Percentiles rank a stretch among this genome's conserved stretches.
Evolutionary conservation across 352 stramenopile genomes (phyloP).

Genomic region (Phytophthora pisi): DNA sequence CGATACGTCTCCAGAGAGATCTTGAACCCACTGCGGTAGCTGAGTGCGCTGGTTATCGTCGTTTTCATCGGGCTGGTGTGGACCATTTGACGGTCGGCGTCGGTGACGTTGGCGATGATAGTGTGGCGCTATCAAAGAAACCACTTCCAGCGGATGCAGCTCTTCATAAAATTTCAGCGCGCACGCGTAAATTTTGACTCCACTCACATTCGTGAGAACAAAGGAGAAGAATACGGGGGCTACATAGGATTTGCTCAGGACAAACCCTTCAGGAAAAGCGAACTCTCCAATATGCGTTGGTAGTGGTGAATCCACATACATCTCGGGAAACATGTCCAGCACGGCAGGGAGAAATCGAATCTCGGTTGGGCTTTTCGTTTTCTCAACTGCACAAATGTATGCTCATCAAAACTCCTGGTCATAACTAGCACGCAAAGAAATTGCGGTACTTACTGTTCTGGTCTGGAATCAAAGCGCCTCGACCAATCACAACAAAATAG

Average conservation of each 20-base stretch:
- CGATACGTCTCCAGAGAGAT: conserved; percentile 55
- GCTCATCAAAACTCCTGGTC: conserved; percentile 4
- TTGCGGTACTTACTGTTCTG: conserved; percentile 61
- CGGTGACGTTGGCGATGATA: conserved; percentile 46
- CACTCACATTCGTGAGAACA: conserved; percentile 83
- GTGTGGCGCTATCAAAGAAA: conserved; percentile 67
- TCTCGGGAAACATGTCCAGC: conserved; percentile 70
- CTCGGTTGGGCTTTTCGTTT: conserved; percentile 71
- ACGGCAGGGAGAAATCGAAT: conserved; percentile 73
- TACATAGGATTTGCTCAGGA: conserved; percentile 59
- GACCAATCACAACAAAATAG: conserved; percentile 83
- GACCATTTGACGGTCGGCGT: conserved; percentile 22
- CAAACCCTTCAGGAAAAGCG: conserved; percentile 79
- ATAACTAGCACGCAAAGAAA: not conserved
- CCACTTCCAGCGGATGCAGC: conserved; percentile 78
- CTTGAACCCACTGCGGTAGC: conserved; percentile 75
- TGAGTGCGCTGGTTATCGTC: conserved; percentile 59
- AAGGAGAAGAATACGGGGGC: conserved; percentile 83
- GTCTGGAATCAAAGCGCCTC: conserved; percentile 58
- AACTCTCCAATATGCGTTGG: conserved; percentile 78
- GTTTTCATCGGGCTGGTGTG: conserved; percentile 33
- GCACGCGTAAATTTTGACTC: conserved; percentile 82
- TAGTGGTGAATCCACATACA: conserved; percentile 59
- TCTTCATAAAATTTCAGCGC: conserved; percentile 86
- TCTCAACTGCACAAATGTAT: conserved; percentile 52